phyloP scores from a whole-genome alignment of 225 moss, liverwort and hornwort genomes.

The Lunularia cruciata region DNA sequence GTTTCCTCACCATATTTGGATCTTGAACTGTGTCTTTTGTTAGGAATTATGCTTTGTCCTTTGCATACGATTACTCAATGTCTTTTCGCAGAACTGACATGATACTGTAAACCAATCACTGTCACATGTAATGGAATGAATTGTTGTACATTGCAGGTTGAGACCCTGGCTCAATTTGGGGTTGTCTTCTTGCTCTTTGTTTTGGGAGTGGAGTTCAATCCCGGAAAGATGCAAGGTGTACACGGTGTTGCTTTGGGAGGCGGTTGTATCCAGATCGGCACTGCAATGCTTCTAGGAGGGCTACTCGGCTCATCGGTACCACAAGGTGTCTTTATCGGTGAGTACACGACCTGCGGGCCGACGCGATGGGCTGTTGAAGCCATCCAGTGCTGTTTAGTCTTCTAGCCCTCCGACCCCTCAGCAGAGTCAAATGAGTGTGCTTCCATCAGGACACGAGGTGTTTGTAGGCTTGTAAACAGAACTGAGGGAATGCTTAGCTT shows the following conservation, averaged over 20 bases:
- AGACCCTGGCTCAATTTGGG: conserved; percentile 48
- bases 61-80: background rate
- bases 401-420: background rate
- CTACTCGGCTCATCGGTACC: conserved; percentile 37
- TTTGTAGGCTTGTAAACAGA: conserved; percentile 4
- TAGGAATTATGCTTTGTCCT: background rate
- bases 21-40: too few species aligned
- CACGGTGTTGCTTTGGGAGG: conserved; percentile 44
- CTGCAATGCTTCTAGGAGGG: conserved; percentile 45
- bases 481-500: conserved; percentile 26
- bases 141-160: conserved; percentile 24
- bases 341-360: background rate
- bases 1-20: too few species aligned
- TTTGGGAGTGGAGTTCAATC: conserved; percentile 46
- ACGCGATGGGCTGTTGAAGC: background rate
- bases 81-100: too few species aligned
- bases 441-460: background rate
- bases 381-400: background rate
- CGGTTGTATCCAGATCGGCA: conserved; percentile 44
- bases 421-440: too few species aligned
- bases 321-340: conserved; percentile 46
- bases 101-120: too few species aligned
- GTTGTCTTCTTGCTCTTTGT: conserved; percentile 45
- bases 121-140: too few species aligned
- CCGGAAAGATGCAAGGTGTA: conserved; percentile 45